These are phyloP conservation scores for Leccinum aurantiacum DNA, from an alignment of 768 basidiomycete species.

Conservation along the genomic window DNA sequence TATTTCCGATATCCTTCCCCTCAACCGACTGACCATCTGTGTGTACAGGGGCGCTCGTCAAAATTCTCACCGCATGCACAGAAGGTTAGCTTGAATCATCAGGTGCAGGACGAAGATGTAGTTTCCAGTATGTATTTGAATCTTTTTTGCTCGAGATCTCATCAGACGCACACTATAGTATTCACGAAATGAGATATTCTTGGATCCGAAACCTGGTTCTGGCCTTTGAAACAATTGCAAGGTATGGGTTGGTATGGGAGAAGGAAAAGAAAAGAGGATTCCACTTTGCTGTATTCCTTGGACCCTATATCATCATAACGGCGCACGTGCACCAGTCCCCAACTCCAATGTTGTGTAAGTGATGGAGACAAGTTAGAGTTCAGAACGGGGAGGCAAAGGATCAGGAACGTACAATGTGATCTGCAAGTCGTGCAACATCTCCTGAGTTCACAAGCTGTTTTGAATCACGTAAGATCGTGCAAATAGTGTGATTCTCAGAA, in stretches of 20 bases:
- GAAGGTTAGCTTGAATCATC: slow-evolving; percentile 84
- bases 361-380: too few species aligned
- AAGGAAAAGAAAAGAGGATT: not conserved
- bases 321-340: too few species aligned
- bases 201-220: not conserved
- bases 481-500: too few species aligned
- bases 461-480: too few species aligned
- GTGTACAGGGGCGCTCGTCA: slow-evolving; percentile 79
- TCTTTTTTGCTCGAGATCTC: not conserved
- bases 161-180: slow-evolving; percentile 18
- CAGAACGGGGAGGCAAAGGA: too few species aligned
- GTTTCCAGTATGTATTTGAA: slow-evolving; percentile 68
- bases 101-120: slow-evolving; percentile 85
- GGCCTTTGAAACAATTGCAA: not conserved
- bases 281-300: not conserved
- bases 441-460: too few species aligned
- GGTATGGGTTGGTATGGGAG: not conserved
- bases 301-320: too few species aligned
- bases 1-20: not conserved
- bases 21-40: not conserved
- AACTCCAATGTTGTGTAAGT: too few species aligned
- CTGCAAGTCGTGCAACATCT: too few species aligned
- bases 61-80: slow-evolving; percentile 94
- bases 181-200: slow-evolving; percentile 30
- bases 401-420: too few species aligned